These are phyloP conservation scores for Hymenoscyphus linearis DNA, from an alignment of 2,329 filamentous ascomycete species.

Conservation along the genomic window DNA sequence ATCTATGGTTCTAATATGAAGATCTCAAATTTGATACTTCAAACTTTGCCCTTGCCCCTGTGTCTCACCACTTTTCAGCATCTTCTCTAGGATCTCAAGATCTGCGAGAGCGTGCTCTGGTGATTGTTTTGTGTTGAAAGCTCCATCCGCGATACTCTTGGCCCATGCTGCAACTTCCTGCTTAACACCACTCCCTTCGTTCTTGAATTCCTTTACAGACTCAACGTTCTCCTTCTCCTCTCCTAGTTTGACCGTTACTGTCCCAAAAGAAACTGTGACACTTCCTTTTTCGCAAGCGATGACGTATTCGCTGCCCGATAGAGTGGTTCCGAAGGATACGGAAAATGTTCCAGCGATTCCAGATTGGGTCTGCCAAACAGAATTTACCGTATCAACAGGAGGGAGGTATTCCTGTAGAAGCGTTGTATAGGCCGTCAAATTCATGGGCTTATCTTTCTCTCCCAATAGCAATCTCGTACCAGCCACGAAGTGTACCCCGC, in stretches of 20 bases:
- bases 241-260: slow-evolving; percentile 27
- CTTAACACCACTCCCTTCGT: slow-evolving; percentile 28
- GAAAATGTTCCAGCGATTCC: slow-evolving; percentile 31
- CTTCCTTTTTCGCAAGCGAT: slow-evolving; percentile 32
- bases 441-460: slow-evolving; percentile 22
- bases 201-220: slow-evolving; percentile 26
- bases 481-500: slow-evolving; percentile 68
- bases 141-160: slow-evolving; percentile 23
- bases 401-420: slow-evolving; percentile 28
- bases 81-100: slow-evolving; percentile 30
- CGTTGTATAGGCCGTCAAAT: slow-evolving; percentile 26
- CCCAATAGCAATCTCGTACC: slow-evolving; percentile 55
- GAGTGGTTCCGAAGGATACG: slow-evolving; percentile 29
- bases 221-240: slow-evolving; percentile 23
- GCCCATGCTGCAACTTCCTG: slow-evolving; percentile 31
- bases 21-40: slow-evolving; percentile 19
- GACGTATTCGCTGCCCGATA: slow-evolving; percentile 28
- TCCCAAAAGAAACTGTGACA: slow-evolving; percentile 22
- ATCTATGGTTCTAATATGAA: slow-evolving; percentile 6
- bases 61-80: slow-evolving; percentile 32
- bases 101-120: slow-evolving; percentile 28
- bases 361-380: slow-evolving; percentile 30
- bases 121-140: slow-evolving; percentile 21
- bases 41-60: slow-evolving; percentile 24
- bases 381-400: slow-evolving; percentile 32